Evolutionary conservation across 2,329 filamentous ascomycete genomes (phyloP).

Genomic region (Paraphoma sp.): DNA sequence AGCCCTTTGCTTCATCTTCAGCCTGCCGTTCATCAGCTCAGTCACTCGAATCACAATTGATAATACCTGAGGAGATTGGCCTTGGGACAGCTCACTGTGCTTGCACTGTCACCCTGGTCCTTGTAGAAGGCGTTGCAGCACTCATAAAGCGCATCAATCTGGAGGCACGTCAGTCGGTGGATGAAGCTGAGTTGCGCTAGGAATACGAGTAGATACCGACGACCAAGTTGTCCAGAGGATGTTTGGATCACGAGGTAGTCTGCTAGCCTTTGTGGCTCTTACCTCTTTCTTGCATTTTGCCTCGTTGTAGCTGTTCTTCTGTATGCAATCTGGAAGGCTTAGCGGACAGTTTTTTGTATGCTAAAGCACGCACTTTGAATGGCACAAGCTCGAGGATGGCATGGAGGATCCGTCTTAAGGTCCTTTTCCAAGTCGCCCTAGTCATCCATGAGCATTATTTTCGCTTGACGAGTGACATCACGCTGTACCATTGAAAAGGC

Average conservation of each 20-base stretch:
- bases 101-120: slow-evolving; percentile 76
- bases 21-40: slow-evolving; percentile 34
- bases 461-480: slow-evolving; percentile 29
- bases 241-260: too few relatives aligned
- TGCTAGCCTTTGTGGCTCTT: background rate
- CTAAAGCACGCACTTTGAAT: slow-evolving; percentile 74
- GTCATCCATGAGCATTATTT: slow-evolving; percentile 12
- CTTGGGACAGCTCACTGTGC: slow-evolving; percentile 84
- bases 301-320: slow-evolving; percentile 84
- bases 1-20: slow-evolving; percentile 83
- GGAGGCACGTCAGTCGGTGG: slow-evolving; percentile 17
- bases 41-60: slow-evolving; percentile 13
- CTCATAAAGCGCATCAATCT: slow-evolving; percentile 87
- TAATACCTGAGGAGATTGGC: slow-evolving; percentile 69
- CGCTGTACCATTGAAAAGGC: slow-evolving; percentile 35
- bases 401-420: slow-evolving; percentile 76
- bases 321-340: slow-evolving; percentile 72
- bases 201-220: too few relatives aligned
- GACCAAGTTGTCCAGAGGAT: too few relatives aligned
- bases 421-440: slow-evolving; percentile 69
- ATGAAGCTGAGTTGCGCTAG: background rate
- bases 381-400: slow-evolving; percentile 86
- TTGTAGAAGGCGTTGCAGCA: slow-evolving; percentile 92
- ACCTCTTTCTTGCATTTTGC: slow-evolving; percentile 74
- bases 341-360: slow-evolving; percentile 7